A percentile compares a stretch with the other conserved stretches of the same genome.
Evolutionary conservation across 345 rosid genomes (phyloP).

Genomic region (Passiflora organensis): DNA sequence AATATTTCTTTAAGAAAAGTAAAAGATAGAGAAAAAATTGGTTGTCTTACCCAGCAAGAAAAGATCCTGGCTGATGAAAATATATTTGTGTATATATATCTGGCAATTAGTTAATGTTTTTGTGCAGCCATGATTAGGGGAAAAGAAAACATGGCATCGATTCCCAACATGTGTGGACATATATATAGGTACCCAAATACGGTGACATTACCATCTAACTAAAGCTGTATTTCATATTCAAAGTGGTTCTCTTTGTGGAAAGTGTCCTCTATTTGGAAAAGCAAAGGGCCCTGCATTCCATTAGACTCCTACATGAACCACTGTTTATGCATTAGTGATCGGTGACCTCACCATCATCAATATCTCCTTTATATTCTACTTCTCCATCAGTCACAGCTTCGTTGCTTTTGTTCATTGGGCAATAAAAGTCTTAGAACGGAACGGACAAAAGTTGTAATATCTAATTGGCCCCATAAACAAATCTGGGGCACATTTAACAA

Average conservation of each 20-base stretch:
- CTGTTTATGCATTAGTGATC: conserved; percentile 13
- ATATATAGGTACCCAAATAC: conserved; percentile 8
- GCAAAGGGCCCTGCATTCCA: conserved; percentile 16
- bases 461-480: background rate
- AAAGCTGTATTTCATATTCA: conserved; percentile 7
- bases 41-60: background rate
- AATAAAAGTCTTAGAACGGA: background rate
- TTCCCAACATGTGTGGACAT: conserved; percentile 24
- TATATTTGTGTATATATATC: conserved; percentile 1
- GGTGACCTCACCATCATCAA: conserved; percentile 43
- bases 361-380: conserved; percentile 24
- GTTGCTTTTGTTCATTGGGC: conserved; percentile 5
- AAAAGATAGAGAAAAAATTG: background rate
- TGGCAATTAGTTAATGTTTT: conserved; percentile 10
- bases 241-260: conserved; percentile 1
- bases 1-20: background rate
- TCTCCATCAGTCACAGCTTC: conserved; percentile 20
- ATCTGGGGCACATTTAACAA: background rate
- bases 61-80: background rate
- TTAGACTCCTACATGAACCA: conserved; percentile 11
- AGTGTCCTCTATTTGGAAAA: conserved; percentile 13
- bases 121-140: conserved; percentile 6
- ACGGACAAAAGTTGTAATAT: conserved; percentile 7
- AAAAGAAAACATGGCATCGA: conserved; percentile 17
- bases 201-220: conserved; percentile 17